A percentile compares a stretch with the other conserved stretches of the same genome.
Evolutionary conservation across 164 flowering plant species (phyloP).

Genomic region (grape (Vitis vinifera)): DNA sequence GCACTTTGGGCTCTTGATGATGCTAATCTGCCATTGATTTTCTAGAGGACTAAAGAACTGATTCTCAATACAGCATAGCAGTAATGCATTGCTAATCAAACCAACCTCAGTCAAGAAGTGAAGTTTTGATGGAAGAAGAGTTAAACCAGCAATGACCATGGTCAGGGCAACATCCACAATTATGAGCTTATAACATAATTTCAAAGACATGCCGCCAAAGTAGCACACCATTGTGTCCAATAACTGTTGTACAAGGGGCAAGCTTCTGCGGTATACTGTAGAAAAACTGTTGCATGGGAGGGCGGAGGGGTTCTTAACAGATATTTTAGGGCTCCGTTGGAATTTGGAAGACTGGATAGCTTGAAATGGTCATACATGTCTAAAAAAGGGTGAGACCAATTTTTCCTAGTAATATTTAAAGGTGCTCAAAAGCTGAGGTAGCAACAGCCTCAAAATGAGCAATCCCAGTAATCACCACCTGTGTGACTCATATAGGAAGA

Average conservation of each 20-base stretch:
- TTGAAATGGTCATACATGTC: conserved; percentile 97
- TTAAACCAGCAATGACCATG: too few species aligned
- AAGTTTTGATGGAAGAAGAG: too few species aligned
- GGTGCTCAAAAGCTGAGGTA: conserved; percentile 89
- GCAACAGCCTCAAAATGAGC: conserved; percentile 92
- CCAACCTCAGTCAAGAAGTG: too few species aligned
- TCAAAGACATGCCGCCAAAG: too few species aligned
- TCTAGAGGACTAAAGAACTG: conserved; percentile 8
- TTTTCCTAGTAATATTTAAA: conserved; percentile 66
- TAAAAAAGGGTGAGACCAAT: conserved; percentile 78
- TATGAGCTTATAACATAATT: too few species aligned
- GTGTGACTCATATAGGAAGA: conserved; percentile 86
- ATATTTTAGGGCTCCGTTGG: conserved; percentile 92
- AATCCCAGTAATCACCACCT: conserved; percentile 91
- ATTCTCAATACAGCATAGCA: too few species aligned
- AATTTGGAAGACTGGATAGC: conserved; percentile 85
- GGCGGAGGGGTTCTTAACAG: conserved; percentile 73
- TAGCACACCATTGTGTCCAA: too few species aligned
- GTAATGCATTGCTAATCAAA: too few species aligned
- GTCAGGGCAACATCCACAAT: too few species aligned
- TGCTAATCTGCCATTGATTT: conserved; percentile 29
- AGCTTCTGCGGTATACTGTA: too few species aligned
- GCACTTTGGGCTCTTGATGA: too few species aligned
- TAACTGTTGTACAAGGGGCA: too few species aligned
- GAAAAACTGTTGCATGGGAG: conserved; percentile 72